Evolutionary conservation across 2,329 filamentous ascomycete species (phyloP).

Genomic region (Cladosporium sp.): DNA sequence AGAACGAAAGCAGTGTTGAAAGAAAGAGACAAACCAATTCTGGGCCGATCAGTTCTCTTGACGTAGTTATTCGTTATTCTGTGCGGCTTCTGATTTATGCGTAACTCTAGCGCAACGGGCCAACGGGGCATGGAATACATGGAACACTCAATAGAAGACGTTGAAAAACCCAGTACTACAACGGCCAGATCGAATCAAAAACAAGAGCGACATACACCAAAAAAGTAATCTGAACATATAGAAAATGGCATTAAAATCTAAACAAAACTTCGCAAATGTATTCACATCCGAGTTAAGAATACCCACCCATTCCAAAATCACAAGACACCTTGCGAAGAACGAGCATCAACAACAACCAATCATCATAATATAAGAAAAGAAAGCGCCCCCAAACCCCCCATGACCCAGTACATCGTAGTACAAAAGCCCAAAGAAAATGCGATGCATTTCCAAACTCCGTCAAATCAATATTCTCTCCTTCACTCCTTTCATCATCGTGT

Average conservation of each 20-base stretch:
- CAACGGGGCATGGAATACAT: too few species aligned
- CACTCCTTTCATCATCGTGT: background rate
- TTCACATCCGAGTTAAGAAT: background rate
- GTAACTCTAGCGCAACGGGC: background rate
- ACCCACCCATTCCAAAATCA: background rate
- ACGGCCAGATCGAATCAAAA: background rate
- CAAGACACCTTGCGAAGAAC: constrained; percentile 14
- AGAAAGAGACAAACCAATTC: background rate
- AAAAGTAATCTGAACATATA: background rate
- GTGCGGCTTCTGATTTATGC: too few species aligned
- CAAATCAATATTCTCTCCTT: background rate
- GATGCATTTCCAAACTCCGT: background rate
- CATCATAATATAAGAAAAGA: background rate
- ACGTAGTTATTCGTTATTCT: background rate
- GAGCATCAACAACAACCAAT: background rate
- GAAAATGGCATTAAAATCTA: constrained; percentile 1
- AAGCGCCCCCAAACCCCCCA: background rate
- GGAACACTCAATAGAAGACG: background rate
- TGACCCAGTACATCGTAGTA: background rate
- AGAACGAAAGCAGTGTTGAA: background rate
- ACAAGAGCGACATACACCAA: background rate
- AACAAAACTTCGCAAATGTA: background rate
- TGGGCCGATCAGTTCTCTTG: background rate
- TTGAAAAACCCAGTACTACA: background rate
- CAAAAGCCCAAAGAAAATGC: background rate